These are phyloP conservation scores for Bassia scoparia DNA, from an alignment of 148 eudicot genomes.

Conservation along the genomic window DNA sequence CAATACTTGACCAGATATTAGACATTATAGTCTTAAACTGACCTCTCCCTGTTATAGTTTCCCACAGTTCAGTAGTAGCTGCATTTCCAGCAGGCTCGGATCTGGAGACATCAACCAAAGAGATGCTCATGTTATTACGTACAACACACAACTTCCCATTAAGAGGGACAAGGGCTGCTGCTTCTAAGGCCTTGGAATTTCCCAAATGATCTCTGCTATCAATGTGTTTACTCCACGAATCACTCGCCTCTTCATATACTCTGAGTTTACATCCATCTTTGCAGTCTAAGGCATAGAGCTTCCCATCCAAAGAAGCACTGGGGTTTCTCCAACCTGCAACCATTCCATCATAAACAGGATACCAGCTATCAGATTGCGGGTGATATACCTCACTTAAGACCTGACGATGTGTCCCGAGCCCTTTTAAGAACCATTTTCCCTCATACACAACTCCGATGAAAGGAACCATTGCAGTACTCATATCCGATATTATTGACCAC, in stretches of 20 bases:
- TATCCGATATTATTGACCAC: slow-evolving; percentile 78
- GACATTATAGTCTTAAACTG: slow-evolving; percentile 64
- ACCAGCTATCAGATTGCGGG: slow-evolving; percentile 69
- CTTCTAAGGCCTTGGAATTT: slow-evolving; percentile 69
- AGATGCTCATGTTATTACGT: slow-evolving; percentile 81
- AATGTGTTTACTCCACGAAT: slow-evolving; percentile 72
- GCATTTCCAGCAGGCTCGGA: slow-evolving; percentile 28
- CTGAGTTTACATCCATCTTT: slow-evolving; percentile 85
- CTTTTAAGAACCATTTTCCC: slow-evolving; percentile 89
- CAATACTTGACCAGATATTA: slow-evolving; percentile 66
- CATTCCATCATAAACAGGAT: slow-evolving; percentile 70
- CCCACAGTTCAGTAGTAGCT: slow-evolving; percentile 59
- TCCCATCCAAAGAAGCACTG: slow-evolving; percentile 54
- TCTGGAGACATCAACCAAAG: slow-evolving; percentile 68
- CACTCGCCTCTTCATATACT: slow-evolving; percentile 63
- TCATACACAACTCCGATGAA: slow-evolving; percentile 82
- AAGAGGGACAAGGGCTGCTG: slow-evolving; percentile 74
- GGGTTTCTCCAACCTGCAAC: slow-evolving; percentile 91
- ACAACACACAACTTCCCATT: slow-evolving; percentile 67
- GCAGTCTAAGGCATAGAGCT: slow-evolving; percentile 79
- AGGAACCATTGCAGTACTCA: slow-evolving; percentile 90
- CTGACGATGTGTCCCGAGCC: slow-evolving; percentile 75
- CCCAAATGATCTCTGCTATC: slow-evolving; percentile 80
- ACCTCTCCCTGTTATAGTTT: slow-evolving; percentile 69
- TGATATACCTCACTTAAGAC: slow-evolving; percentile 78